Percentiles rank a stretch among this genome's conserved stretches.
phyloP scores from a whole-genome alignment of 2,329 filamentous ascomycete genomes.

The Hymenoscyphus albidus region DNA sequence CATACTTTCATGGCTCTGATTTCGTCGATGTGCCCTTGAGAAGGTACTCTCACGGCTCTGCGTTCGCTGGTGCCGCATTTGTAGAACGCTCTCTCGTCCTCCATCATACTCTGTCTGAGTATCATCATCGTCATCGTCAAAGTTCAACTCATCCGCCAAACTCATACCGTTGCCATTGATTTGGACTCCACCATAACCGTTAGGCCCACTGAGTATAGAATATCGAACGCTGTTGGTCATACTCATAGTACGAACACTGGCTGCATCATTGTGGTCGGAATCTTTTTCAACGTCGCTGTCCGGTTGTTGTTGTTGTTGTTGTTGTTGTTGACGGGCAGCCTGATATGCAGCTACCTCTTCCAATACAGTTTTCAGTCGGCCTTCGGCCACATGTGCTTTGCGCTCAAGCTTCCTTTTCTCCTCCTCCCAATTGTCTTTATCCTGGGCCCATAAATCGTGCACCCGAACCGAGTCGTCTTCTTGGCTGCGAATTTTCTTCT shows the following conservation, averaged over 20 bases:
- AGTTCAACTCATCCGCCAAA: slow-evolving; percentile 85
- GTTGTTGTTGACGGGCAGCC: slow-evolving; percentile 47
- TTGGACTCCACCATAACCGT: slow-evolving; percentile 50
- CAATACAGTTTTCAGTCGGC: slow-evolving; percentile 74
- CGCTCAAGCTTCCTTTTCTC: slow-evolving; percentile 80
- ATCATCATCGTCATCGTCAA: slow-evolving; percentile 75
- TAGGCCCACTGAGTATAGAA: slow-evolving; percentile 61
- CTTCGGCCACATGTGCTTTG: slow-evolving; percentile 86
- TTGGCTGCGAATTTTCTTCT: slow-evolving; percentile 72
- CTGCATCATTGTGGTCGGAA: slow-evolving; percentile 53
- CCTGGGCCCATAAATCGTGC: slow-evolving; percentile 76
- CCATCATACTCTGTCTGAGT: slow-evolving; percentile 67
- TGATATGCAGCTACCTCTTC: slow-evolving; percentile 79
- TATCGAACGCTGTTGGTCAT: slow-evolving; percentile 69
- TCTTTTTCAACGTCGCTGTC: slow-evolving; percentile 62
- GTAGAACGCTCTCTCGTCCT: slow-evolving; percentile 55
- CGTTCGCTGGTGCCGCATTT: slow-evolving; percentile 50
- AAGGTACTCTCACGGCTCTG: slow-evolving; percentile 55
- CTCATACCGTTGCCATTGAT: slow-evolving; percentile 68
- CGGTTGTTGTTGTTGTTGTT: slow-evolving; percentile 41
- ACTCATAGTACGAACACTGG: slow-evolving; percentile 71
- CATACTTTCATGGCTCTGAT: slow-evolving; percentile 56
- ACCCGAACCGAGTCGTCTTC: slow-evolving; percentile 80
- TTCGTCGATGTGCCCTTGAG: slow-evolving; percentile 49
- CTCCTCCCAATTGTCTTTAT: slow-evolving; percentile 80